Evolutionary conservation across 2,329 filamentous ascomycete species (phyloP).

Genomic region (Ceratocystiopsis minuta): DNA sequence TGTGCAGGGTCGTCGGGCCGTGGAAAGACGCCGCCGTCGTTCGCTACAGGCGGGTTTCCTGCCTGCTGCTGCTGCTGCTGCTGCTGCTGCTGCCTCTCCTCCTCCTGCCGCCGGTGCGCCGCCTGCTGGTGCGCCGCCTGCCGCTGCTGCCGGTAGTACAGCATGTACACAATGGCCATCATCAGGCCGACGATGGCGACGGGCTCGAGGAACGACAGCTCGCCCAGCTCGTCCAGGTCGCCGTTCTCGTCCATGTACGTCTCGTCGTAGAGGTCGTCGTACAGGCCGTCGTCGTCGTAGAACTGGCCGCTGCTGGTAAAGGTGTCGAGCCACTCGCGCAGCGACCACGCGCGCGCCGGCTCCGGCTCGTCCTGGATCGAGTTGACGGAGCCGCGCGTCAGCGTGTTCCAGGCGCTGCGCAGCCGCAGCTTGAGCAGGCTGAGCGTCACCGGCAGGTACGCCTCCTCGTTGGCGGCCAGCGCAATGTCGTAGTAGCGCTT

Average conservation of each 20-base stretch:
- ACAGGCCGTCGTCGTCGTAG: constrained; percentile 43
- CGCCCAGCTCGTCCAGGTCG: constrained; percentile 46
- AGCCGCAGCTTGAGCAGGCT: constrained; percentile 70
- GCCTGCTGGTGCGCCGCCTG: constrained; percentile 25
- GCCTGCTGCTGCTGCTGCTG: constrained; percentile 6
- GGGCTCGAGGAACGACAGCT: constrained; percentile 53
- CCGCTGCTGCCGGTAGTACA: constrained; percentile 63
- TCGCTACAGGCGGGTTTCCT: too few species aligned
- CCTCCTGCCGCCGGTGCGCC: constrained; percentile 19
- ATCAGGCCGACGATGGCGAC: constrained; percentile 67
- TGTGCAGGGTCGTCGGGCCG: constrained; percentile 48
- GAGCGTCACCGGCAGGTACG: constrained; percentile 80
- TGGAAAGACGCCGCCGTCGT: constrained; percentile 21
- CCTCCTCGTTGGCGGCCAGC: constrained; percentile 77
- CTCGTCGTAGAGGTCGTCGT: constrained; percentile 33
- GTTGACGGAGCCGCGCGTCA: constrained; percentile 81
- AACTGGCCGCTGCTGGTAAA: constrained; percentile 52
- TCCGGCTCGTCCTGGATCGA: constrained; percentile 63
- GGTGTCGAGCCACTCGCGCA: constrained; percentile 72
- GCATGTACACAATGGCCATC: constrained; percentile 52
- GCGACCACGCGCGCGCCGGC: constrained; percentile 52
- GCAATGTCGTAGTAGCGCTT: constrained; percentile 93
- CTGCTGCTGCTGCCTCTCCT: constrained; percentile 10
- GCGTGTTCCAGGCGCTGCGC: constrained; percentile 83
- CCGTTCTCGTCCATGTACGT: constrained; percentile 18